Evolutionary conservation across 2,329 filamentous ascomycete genomes (phyloP), one percentile per base, ranked within the genome.

Genomic region (Dothideomycetes sp.): DNA sequence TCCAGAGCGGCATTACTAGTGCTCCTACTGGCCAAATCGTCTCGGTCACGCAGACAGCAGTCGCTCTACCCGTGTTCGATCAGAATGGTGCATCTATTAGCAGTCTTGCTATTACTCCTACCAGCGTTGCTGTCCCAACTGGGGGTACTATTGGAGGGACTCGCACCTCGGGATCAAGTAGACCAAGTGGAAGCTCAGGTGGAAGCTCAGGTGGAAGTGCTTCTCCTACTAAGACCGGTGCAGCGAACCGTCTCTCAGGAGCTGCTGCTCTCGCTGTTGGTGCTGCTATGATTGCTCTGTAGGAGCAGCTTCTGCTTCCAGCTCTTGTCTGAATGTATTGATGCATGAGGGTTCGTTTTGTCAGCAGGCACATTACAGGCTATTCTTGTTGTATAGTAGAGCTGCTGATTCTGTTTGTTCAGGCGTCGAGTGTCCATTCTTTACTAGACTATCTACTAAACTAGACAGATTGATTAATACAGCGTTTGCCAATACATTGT

Each of bases 1-100:
- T 95, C 57, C 69, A 84, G 50, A 76, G 82, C 34, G 88, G 89
- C 47, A 74, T 94, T 45, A 65, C 62, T 34, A 74, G 74, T 48
- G 73, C 78, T 42, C 77, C 78, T 27, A 58, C 57, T 4, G 69
- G 68, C 29, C 60, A 61, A 39, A 57, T 94, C 39, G 71, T 82
- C 18, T 51, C 64, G 2, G 72, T 86, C 35, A 68, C 63, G 13
- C 60, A 70, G 43, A 79, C 71, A 16, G 64, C 63, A 20, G 72
- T 82, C 41, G 65, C 67, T 17, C 64, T 73, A 49, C 66, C 64
- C 3, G 72, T 94, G 11, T 73, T 71, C 51, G 65, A 67, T 31
- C 64, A 63, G 50, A 68, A 69, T 31, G 77, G 78, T 37, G 61
- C 62, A 48, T 60, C 74, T 47, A 72, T 94, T 52, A 67, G 71